A percentile compares a stretch with the other conserved stretches of the same genome.
These are phyloP conservation scores for Fusarium pseudonygamai DNA, from an alignment of 2,329 filamentous ascomycete species.

Conservation along the genomic window DNA sequence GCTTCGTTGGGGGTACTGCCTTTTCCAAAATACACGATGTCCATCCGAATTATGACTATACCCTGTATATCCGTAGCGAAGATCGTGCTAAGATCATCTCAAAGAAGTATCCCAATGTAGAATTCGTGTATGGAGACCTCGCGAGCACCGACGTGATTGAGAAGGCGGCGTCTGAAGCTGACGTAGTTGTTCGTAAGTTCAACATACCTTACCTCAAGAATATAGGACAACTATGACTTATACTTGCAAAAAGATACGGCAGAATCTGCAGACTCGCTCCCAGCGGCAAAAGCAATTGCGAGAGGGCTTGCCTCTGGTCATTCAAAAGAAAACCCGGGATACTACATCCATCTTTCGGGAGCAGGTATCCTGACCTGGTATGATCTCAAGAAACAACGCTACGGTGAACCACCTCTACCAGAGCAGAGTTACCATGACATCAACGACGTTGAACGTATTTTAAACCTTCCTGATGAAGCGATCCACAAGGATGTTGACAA, in stretches of 20 bases:
- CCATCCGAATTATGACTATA: slow-evolving; percentile 59
- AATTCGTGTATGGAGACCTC: slow-evolving; percentile 60
- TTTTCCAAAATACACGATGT: slow-evolving; percentile 55
- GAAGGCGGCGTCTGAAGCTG: slow-evolving; percentile 60
- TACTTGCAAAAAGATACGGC: slow-evolving; percentile 53
- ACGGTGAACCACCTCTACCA: slow-evolving; percentile 54
- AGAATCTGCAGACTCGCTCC: slow-evolving; percentile 57
- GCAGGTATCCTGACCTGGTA: slow-evolving; percentile 59
- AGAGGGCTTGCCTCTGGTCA: slow-evolving; percentile 57
- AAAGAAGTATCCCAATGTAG: slow-evolving; percentile 57
- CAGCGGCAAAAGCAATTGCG: slow-evolving; percentile 54
- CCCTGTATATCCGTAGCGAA: slow-evolving; percentile 58
- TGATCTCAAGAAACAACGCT: slow-evolving; percentile 53
- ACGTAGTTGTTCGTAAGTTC: slow-evolving; percentile 59
- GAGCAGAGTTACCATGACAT: slow-evolving; percentile 67
- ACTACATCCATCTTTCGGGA: slow-evolving; percentile 62
- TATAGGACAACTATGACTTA: neutral
- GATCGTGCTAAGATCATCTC: slow-evolving; percentile 55
- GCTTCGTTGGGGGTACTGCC: slow-evolving; percentile 63
- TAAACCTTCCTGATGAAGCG: slow-evolving; percentile 64
- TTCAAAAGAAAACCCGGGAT: slow-evolving; percentile 55
- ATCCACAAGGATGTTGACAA: slow-evolving; percentile 75
- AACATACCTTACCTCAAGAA: slow-evolving; percentile 40
- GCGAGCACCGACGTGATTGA: slow-evolving; percentile 58
- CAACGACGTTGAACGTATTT: slow-evolving; percentile 64